Percentiles rank a stretch among this genome's conserved stretches.
phyloP scores from a whole-genome alignment of 2,329 filamentous ascomycete genomes.

The Arthrinium puccinioides region DNA sequence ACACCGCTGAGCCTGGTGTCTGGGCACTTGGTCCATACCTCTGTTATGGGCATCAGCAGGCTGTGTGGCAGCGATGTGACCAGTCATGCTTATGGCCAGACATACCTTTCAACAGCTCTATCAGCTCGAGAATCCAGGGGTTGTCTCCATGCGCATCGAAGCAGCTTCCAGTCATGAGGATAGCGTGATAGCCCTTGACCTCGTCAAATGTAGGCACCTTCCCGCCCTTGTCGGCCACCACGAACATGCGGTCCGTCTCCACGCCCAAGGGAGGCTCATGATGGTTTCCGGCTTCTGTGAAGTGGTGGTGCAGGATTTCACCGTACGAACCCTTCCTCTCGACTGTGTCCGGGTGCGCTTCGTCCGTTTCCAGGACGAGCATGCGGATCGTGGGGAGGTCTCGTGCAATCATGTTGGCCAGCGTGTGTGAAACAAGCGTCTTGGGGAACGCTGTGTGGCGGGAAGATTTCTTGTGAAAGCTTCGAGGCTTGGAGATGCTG shows the following conservation, averaged over 20 bases:
- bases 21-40: conserved; percentile 41
- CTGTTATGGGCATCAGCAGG: conserved; percentile 14
- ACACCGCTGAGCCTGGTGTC: conserved; percentile 60
- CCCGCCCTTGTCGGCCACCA: conserved; percentile 42
- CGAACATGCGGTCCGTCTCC: conserved; percentile 46
- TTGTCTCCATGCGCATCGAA: conserved; percentile 64
- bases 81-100: not conserved
- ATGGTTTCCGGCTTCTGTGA: conserved; percentile 39
- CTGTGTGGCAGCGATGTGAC: not conserved
- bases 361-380: conserved; percentile 53
- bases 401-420: not conserved
- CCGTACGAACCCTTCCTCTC: conserved; percentile 44
- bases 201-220: conserved; percentile 38
- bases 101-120: conserved; percentile 45
- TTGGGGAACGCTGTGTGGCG: too few relatives aligned
- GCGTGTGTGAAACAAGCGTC: too few relatives aligned
- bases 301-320: conserved; percentile 43
- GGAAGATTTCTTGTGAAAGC: too few relatives aligned
- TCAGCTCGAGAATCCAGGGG: conserved; percentile 66
- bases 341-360: conserved; percentile 43
- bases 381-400: conserved; percentile 18
- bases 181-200: conserved; percentile 58
- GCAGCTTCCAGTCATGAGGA: conserved; percentile 66
- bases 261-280: conserved; percentile 48
- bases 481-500: too few relatives aligned